A percentile compares a stretch with the other conserved stretches of the same genome.
phyloP scores from a whole-genome alignment of 176 grass and related monocot species.

The Eragrostis nindensis region DNA sequence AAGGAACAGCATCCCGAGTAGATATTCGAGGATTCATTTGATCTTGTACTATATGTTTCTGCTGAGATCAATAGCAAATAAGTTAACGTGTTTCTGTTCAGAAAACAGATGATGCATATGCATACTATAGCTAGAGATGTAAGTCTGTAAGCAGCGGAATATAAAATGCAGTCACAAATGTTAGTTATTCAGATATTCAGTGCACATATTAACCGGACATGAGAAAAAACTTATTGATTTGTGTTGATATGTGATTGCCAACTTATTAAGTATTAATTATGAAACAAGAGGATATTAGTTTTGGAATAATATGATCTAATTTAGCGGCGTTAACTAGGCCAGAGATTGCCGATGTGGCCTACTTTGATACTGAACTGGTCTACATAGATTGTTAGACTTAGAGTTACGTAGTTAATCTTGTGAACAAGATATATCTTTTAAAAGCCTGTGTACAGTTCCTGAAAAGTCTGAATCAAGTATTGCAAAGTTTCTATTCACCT shows the following conservation, averaged over 20 bases:
- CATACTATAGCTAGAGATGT: not conserved
- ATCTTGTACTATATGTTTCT: not conserved
- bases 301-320: slow-evolving; percentile 1
- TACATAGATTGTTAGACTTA: not conserved
- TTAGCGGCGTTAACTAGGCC: slow-evolving; percentile 11
- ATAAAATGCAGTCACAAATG: not conserved
- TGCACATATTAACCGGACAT: not conserved
- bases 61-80: not conserved
- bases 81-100: not conserved
- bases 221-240: not conserved
- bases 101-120: not conserved
- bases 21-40: not conserved
- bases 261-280: not conserved
- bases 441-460: not conserved
- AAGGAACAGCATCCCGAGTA: not conserved
- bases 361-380: not conserved
- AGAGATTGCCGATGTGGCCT: not conserved
- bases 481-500: not conserved
- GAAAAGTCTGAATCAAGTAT: not conserved
- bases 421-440: not conserved
- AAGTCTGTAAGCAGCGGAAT: not conserved
- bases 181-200: not conserved
- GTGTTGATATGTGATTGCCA: not conserved
- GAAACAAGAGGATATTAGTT: not conserved
- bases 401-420: not conserved